phyloP scores from a whole-genome alignment of 2,329 filamentous ascomycete genomes.

The Fusarium sp. region DNA sequence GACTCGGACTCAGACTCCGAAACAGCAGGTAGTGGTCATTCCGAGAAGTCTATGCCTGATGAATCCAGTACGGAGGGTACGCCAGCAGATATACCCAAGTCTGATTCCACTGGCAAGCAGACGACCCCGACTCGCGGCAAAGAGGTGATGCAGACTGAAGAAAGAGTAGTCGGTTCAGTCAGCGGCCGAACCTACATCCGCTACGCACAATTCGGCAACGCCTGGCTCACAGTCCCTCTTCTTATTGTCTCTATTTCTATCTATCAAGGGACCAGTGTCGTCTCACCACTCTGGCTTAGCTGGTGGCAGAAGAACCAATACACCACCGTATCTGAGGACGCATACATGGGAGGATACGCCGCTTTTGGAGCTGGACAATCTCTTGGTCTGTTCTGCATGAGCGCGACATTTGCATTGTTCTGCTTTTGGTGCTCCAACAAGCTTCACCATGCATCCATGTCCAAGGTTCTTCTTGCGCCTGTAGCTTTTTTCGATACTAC shows the following conservation, averaged over 20 bases:
- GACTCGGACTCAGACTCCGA: neutral
- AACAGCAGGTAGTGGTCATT: neutral
- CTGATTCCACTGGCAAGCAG: neutral
- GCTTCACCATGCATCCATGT: conserved; percentile 9
- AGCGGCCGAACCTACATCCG: conserved; percentile 21
- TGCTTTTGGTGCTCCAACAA: conserved; percentile 32
- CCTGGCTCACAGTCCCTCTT: conserved; percentile 8
- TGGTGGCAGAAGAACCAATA: conserved; percentile 27
- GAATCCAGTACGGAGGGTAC: accelerated
- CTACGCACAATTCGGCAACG: conserved; percentile 23
- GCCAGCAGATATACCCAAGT: accelerated
- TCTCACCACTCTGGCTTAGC: conserved; percentile 22
- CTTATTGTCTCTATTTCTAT: conserved; percentile 4
- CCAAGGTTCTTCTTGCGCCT: conserved; percentile 1
- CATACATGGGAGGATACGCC: conserved; percentile 26
- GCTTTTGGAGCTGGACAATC: conserved; percentile 18
- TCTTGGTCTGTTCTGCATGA: conserved; percentile 16
- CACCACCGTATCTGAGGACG: neutral
- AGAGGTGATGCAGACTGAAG: conserved; percentile 25
- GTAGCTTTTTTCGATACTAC: conserved; percentile 26
- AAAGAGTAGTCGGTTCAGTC: conserved; percentile 17
- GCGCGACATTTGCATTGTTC: conserved; percentile 10
- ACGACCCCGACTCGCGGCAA: neutral
- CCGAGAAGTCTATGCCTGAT: accelerated
- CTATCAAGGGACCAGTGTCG: conserved; percentile 21